Evolutionary conservation across 768 basidiomycete species (phyloP).

Genomic region (Phlegmacium glaucopus): DNA sequence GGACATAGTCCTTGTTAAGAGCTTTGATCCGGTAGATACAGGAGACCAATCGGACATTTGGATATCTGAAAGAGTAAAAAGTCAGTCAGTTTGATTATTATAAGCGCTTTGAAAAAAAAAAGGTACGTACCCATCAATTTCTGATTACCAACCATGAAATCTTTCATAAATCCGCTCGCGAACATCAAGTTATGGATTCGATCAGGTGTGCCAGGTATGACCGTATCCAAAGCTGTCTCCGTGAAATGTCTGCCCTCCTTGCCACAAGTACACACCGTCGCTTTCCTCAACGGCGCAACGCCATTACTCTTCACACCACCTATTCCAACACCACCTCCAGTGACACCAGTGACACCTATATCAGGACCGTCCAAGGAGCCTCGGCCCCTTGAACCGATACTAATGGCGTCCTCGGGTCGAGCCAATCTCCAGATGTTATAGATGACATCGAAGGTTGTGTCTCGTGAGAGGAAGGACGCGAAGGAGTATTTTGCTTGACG

Average conservation of each 20-base stretch:
- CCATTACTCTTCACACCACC: constrained; percentile 4
- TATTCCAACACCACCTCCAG: constrained; percentile 5
- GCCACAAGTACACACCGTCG: constrained; percentile 73
- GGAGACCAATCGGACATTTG: constrained; percentile 97
- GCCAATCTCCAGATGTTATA: constrained; percentile 93
- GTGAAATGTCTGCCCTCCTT: constrained; percentile 64
- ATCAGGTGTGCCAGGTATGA: constrained; percentile 89
- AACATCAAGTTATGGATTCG: constrained; percentile 96
- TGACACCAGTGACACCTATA: constrained; percentile 15
- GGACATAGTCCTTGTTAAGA: constrained; percentile 85
- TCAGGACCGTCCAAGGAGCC: constrained; percentile 32
- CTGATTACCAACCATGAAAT: constrained; percentile 88
- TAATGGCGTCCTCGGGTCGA: constrained; percentile 58
- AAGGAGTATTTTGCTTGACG: constrained; percentile 85
- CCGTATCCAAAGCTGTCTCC: constrained; percentile 73
- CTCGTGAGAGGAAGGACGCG: constrained; percentile 93
- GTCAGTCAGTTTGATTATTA: background rate
- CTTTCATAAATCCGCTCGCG: constrained; percentile 92
- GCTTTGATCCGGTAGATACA: constrained; percentile 50
- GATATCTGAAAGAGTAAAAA: constrained; percentile 57
- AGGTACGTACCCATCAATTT: constrained; percentile 74
- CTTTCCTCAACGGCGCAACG: constrained; percentile 36
- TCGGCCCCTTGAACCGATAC: constrained; percentile 32
- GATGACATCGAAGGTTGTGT: constrained; percentile 95
- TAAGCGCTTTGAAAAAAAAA: background rate